Evolutionary conservation across 2,329 filamentous ascomycete species (phyloP).

Genomic region (Talaromyces islandicus): DNA sequence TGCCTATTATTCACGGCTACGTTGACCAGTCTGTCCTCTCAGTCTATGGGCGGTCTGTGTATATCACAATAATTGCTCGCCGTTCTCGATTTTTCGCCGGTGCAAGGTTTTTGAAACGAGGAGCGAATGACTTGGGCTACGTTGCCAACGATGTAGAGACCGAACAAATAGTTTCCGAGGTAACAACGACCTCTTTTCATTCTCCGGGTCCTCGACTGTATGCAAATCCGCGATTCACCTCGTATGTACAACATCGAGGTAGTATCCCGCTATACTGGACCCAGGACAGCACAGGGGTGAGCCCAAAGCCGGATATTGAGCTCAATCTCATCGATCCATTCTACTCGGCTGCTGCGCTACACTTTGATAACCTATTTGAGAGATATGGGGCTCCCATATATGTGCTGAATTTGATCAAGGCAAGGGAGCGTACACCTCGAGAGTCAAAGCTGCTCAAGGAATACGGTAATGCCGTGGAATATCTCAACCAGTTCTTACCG

Average conservation of each 20-base stretch:
- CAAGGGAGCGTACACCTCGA: slow-evolving; percentile 77
- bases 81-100: slow-evolving; percentile 91
- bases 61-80: slow-evolving; percentile 89
- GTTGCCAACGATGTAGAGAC: slow-evolving; percentile 99
- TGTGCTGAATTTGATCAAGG: slow-evolving; percentile 84
- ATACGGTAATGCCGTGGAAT: slow-evolving; percentile 79
- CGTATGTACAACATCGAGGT: slow-evolving; percentile 92
- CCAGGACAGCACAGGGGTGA: slow-evolving; percentile 90
- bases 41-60: slow-evolving; percentile 81
- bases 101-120: slow-evolving; percentile 87
- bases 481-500: slow-evolving; percentile 91
- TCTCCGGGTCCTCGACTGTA: slow-evolving; percentile 79
- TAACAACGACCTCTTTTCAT: slow-evolving; percentile 91
- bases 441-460: slow-evolving; percentile 87
- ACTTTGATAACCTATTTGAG: slow-evolving; percentile 92
- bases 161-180: slow-evolving; percentile 95
- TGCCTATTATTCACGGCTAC: slow-evolving; percentile 92
- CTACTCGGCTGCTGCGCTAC: slow-evolving; percentile 83
- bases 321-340: slow-evolving; percentile 95
- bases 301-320: slow-evolving; percentile 93
- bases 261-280: slow-evolving; percentile 98
- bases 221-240: slow-evolving; percentile 86
- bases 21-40: slow-evolving; percentile 83
- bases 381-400: slow-evolving; percentile 91
- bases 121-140: slow-evolving; percentile 88